Evolutionary conservation across 108 stramenopile species (phyloP), one percentile per base, ranked within the genome.

Genomic region (Discostella stelligeroides): DNA sequence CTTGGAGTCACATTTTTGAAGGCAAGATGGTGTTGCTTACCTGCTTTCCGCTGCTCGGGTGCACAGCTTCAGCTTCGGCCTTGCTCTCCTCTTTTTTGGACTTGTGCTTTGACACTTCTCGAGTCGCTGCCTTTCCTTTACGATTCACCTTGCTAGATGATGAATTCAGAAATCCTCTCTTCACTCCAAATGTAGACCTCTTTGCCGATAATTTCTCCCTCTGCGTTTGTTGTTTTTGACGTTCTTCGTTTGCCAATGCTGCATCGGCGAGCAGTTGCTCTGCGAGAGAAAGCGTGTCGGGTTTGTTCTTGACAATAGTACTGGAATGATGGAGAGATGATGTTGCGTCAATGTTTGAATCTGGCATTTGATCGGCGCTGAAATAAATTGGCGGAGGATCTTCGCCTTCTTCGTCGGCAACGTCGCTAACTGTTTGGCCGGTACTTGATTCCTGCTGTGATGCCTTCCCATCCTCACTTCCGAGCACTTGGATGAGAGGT

Each of bases 161-260:
- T 30, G 68, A 56, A 37, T 64, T 81, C 57, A 72, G 30, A 64
- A 80, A 80, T 27, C 79, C 79, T 51, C 69, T 75, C 54, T 75
- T 73, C 50, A 74, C 24, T 21, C 79, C 79, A 63, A 74, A 80
- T 13, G 73, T 63, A 2, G 73, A 50, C 28, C 68, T 60, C 68
- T 74, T 69, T 34, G 73, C 67, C 60, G 21, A n/a, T 25, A 69
- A 20, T 28, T 37, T 56, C 28, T 74, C 24, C 48, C 71, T 51
- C 7, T 51, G 37, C 4, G 24, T 39, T 47, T 34, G 55, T 39
- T 23, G 34, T 18, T 28, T 15, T 51, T 45, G 47, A 38, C 24
- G 37, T 23, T 61, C 50, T 21, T 14, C 37, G 49, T 50, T 45
- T 9, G 38, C 66, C 42, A 39, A 42, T 23, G 66, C 17, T 6